A percentile compares a stretch with the other conserved stretches of the same genome.
phyloP scores from a whole-genome alignment of 306 rosid genomes.

The Begonia peltatifolia region DNA sequence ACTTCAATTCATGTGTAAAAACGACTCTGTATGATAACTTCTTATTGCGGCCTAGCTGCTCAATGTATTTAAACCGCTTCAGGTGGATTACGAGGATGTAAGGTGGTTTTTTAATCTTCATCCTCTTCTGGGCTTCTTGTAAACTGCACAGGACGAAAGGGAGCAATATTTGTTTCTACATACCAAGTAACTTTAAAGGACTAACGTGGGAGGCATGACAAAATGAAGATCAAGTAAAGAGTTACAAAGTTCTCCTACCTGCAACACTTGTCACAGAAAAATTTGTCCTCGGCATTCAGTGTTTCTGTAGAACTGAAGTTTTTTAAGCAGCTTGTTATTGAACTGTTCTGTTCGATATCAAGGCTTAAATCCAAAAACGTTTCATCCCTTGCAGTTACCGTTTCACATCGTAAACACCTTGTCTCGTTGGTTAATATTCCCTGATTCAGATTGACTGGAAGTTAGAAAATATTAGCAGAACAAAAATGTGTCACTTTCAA shows the following conservation, averaged over 20 bases:
- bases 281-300: slow-evolving; percentile 93
- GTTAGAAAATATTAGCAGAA: slow-evolving; percentile 18
- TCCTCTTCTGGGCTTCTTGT: slow-evolving; percentile 99
- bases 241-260: slow-evolving; percentile 36
- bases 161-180: not conserved
- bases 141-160: slow-evolving; percentile 32
- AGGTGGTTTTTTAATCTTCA: slow-evolving; percentile 98
- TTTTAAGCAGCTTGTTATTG: slow-evolving; percentile 96
- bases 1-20: slow-evolving; percentile 90
- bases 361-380: slow-evolving; percentile 96
- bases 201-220: not conserved
- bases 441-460: slow-evolving; percentile 35
- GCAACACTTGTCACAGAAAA: slow-evolving; percentile 99
- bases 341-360: slow-evolving; percentile 97
- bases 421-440: slow-evolving; percentile 99
- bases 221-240: not conserved
- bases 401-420: slow-evolving; percentile 94
- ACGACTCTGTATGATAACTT: slow-evolving; percentile 92
- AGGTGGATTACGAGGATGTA: slow-evolving; percentile 91
- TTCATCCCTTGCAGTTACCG: slow-evolving; percentile 96
- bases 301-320: slow-evolving; percentile 99
- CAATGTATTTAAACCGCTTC: slow-evolving; percentile 96
- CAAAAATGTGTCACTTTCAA: not conserved
- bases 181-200: not conserved
- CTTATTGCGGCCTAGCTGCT: slow-evolving; percentile 90